Evolutionary conservation across 805 yeast genomes (phyloP).

Genomic region (Metschnikowia matae): DNA sequence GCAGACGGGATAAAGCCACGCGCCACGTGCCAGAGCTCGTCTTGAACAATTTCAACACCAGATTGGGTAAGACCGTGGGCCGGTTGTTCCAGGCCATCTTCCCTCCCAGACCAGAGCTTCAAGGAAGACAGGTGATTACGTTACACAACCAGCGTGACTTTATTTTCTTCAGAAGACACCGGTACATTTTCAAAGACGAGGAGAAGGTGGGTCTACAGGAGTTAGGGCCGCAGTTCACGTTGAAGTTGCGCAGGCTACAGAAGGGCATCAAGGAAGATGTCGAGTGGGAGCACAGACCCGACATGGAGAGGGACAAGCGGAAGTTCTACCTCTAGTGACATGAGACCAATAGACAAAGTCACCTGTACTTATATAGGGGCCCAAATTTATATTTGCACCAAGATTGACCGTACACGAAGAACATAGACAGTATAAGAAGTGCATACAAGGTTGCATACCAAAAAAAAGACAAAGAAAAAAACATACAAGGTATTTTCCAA

Average conservation of each 20-base stretch:
- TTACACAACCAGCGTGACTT: constrained; percentile 95
- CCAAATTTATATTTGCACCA: background rate
- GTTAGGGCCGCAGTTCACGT: constrained; percentile 93
- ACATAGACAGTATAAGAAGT: background rate
- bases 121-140: constrained; percentile 94
- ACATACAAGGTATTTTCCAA: too few relatives aligned
- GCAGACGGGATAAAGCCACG: constrained; percentile 89
- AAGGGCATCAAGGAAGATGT: constrained; percentile 87
- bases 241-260: constrained; percentile 82
- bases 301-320: constrained; percentile 94
- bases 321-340: constrained; percentile 68
- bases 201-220: constrained; percentile 94
- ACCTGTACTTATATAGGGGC: background rate
- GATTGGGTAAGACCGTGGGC: constrained; percentile 92
- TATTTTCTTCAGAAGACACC: constrained; percentile 91
- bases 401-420: background rate
- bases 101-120: constrained; percentile 90
- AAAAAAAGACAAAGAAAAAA: too few relatives aligned
- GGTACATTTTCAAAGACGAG: constrained; percentile 85
- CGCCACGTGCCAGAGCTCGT: constrained; percentile 89
- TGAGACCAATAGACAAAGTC: background rate
- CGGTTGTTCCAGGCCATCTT: constrained; percentile 85
- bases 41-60: constrained; percentile 85
- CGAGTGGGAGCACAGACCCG: constrained; percentile 95
- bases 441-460: background rate